These are phyloP conservation scores for Solidago caesia DNA, from an alignment of 129 eudicot species.

Conservation along the genomic window DNA sequence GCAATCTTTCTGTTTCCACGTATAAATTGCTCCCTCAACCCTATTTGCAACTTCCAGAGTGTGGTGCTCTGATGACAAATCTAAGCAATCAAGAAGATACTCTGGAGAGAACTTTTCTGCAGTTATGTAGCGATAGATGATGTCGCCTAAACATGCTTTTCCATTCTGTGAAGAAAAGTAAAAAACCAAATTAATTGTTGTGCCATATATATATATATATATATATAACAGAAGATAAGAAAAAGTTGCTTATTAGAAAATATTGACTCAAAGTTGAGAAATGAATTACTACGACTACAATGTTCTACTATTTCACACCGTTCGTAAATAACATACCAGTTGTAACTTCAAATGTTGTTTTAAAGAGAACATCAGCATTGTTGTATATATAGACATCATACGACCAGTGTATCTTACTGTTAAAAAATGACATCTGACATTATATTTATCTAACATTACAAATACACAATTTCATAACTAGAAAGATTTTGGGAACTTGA, in stretches of 20 bases:
- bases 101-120: constrained; percentile 81
- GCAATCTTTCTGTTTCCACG: constrained; percentile 70
- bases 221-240: not conserved
- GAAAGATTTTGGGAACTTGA: not conserved
- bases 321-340: not conserved
- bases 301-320: not conserved
- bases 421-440: not conserved
- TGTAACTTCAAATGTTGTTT: not conserved
- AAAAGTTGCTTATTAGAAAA: not conserved
- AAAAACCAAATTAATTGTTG: not conserved
- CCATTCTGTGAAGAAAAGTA: constrained; percentile 51
- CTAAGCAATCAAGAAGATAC: constrained; percentile 82
- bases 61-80: constrained; percentile 80
- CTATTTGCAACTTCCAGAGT: constrained; percentile 78
- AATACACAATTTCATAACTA: not conserved
- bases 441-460: not conserved
- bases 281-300: not conserved
- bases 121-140: constrained; percentile 77
- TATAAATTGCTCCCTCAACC: constrained; percentile 80
- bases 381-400: not conserved
- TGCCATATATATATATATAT: not conserved
- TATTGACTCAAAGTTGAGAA: not conserved
- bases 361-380: not conserved
- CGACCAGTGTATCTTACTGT: not conserved
- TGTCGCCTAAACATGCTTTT: constrained; percentile 82